Percentiles rank a stretch among this genome's conserved stretches.
These are phyloP conservation scores for Citrullus mucosospermus DNA, from an alignment of 306 rosid species.

Conservation along the genomic window DNA sequence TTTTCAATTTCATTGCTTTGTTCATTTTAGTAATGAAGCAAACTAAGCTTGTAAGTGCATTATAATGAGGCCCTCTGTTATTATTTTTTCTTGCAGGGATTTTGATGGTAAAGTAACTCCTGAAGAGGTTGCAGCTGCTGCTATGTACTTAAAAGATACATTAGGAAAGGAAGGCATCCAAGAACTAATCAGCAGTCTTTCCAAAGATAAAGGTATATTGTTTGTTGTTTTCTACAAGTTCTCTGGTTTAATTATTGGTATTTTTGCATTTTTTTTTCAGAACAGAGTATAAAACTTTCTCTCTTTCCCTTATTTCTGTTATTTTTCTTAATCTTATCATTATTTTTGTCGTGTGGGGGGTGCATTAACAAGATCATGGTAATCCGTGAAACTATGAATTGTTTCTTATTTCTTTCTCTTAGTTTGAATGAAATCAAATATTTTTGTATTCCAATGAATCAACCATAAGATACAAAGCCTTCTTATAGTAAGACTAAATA, in stretches of 20 bases:
- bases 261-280: neutral
- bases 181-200: constrained; percentile 80
- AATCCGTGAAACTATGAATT: too few species aligned
- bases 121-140: constrained; percentile 95
- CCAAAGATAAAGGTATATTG: constrained; percentile 65
- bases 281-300: neutral
- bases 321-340: too few species aligned
- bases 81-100: constrained; percentile 35
- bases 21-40: neutral
- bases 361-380: too few species aligned
- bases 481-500: too few species aligned
- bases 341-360: too few species aligned
- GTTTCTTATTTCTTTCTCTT: too few species aligned
- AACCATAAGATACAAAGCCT: too few species aligned
- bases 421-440: too few species aligned
- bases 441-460: too few species aligned
- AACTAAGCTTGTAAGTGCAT: neutral
- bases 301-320: neutral
- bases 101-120: constrained; percentile 92
- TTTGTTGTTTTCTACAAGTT: neutral
- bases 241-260: neutral
- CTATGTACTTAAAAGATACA: constrained; percentile 75
- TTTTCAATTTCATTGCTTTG: neutral
- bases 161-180: constrained; percentile 89
- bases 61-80: neutral